These are phyloP conservation scores for Neolentinus lepideus DNA, from an alignment of 1,284 basidiomycete genomes.

Conservation along the genomic window DNA sequence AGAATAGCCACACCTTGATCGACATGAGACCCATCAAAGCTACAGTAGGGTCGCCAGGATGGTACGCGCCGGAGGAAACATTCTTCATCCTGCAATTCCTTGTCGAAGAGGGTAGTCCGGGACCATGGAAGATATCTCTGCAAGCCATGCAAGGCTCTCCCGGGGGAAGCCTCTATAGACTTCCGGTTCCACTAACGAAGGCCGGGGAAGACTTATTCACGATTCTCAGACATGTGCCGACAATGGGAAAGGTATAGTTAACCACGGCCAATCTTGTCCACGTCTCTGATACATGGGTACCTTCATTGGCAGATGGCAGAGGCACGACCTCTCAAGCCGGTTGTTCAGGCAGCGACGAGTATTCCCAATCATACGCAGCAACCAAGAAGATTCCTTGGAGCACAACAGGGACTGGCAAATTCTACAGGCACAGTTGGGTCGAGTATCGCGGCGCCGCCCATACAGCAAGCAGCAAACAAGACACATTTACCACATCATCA, in stretches of 20 bases:
- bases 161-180: background rate
- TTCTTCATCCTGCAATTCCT: background rate
- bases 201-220: background rate
- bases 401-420: too few species aligned
- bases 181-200: background rate
- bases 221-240: background rate
- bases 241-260: background rate
- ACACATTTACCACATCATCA: too few species aligned
- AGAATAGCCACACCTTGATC: background rate
- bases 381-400: too few species aligned
- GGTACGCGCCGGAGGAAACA: background rate
- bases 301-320: too few species aligned
- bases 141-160: background rate
- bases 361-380: too few species aligned
- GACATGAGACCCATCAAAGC: background rate
- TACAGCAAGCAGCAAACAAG: too few species aligned
- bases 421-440: too few species aligned
- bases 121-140: background rate
- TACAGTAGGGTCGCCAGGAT: background rate
- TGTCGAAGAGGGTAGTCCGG: background rate
- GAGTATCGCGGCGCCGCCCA: too few species aligned
- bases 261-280: background rate
- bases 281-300: too few species aligned
- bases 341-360: too few species aligned
- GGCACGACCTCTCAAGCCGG: too few species aligned